Evolutionary conservation across 176 grass and related monocot genomes (phyloP).

Genomic region (Triticum monococcum): DNA sequence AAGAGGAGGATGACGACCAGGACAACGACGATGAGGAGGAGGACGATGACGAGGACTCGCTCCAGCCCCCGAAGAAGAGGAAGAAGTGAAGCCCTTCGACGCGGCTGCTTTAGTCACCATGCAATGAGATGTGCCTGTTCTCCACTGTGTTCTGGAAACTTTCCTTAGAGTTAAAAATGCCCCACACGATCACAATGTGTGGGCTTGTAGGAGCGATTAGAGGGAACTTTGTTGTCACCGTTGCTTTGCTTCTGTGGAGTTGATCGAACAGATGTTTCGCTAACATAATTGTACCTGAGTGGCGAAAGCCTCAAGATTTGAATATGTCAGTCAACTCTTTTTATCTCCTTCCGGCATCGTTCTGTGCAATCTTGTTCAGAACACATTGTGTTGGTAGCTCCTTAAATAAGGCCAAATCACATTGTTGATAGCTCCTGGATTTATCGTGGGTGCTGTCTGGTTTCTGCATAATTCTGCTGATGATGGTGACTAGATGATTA

Average conservation of each 20-base stretch:
- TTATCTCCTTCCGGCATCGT: not conserved
- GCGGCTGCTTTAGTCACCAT: slow-evolving; percentile 39
- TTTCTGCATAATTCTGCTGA: not conserved
- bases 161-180: slow-evolving; percentile 37
- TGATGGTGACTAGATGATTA: no score
- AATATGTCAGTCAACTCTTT: slow-evolving; percentile 13
- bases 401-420: not conserved
- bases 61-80: slow-evolving; percentile 80
- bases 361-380: not conserved
- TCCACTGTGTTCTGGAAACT: slow-evolving; percentile 33
- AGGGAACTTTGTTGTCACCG: slow-evolving; percentile 38
- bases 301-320: slow-evolving; percentile 40
- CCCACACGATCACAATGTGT: slow-evolving; percentile 18
- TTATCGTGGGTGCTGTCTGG: not conserved
- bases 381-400: not conserved
- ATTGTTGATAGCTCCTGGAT: not conserved
- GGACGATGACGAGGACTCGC: slow-evolving; percentile 61
- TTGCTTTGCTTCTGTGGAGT: slow-evolving; percentile 45
- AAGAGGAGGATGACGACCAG: slow-evolving; percentile 41
- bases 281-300: slow-evolving; percentile 58
- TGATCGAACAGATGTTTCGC: slow-evolving; percentile 44
- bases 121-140: slow-evolving; percentile 25
- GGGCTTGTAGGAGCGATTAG: slow-evolving; percentile 39
- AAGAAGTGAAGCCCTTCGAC: slow-evolving; percentile 63
- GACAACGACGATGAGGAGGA: slow-evolving; percentile 48